Evolutionary conservation across 1,284 basidiomycete species (phyloP).

Genomic region (Vanrija sp.): DNA sequence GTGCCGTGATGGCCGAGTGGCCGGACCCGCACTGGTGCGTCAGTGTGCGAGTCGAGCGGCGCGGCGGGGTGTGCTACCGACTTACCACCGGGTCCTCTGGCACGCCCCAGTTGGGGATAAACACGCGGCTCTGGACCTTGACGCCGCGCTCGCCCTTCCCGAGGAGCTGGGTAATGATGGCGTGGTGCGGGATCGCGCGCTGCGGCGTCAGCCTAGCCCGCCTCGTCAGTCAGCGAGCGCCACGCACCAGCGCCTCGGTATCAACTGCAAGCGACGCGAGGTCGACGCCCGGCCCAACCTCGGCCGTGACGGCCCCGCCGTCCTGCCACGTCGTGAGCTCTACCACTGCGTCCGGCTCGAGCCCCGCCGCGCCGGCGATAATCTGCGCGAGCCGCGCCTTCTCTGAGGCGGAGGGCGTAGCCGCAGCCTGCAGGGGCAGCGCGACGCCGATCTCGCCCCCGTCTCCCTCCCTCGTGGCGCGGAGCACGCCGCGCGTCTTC

Average conservation of each 20-base stretch:
- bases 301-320: slow-evolving; percentile 4
- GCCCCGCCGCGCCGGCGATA: not conserved
- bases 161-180: slow-evolving; percentile 8
- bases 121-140: slow-evolving; percentile 25
- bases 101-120: slow-evolving; percentile 24
- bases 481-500: slow-evolving; percentile 19
- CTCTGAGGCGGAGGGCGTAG: not conserved
- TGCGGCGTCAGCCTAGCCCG: not conserved
- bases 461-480: slow-evolving; percentile 2
- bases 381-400: not conserved
- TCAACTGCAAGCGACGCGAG: slow-evolving; percentile 2
- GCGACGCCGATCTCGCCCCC: not conserved
- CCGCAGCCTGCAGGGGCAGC: not conserved
- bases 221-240: too few relatives aligned
- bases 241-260: not conserved
- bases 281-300: slow-evolving; percentile 1
- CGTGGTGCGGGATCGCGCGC: not conserved
- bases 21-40: slow-evolving; percentile 30
- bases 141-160: not conserved
- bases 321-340: slow-evolving; percentile 3
- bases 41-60: not conserved
- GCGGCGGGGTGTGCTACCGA: not conserved
- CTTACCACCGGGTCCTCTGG: slow-evolving; percentile 41
- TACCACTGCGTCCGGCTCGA: slow-evolving; percentile 1
- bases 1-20: slow-evolving; percentile 33